Percentiles rank a stretch among this genome's conserved stretches.
Evolutionary conservation across 768 basidiomycete genomes (phyloP).

Genomic region (Hortiboletus flavorubellus): DNA sequence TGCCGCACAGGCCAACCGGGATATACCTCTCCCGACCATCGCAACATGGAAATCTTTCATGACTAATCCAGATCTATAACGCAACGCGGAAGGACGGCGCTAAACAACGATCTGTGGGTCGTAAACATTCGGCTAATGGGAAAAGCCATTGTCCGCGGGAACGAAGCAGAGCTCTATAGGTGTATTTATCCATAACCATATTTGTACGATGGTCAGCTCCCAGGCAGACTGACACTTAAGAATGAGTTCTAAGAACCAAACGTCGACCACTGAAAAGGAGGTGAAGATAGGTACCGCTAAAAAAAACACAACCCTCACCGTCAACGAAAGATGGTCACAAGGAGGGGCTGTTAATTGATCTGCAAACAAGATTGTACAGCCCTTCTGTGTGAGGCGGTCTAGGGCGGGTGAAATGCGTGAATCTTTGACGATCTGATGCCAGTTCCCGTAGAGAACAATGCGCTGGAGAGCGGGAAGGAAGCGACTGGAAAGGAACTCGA

Average conservation of each 20-base stretch:
- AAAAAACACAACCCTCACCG: slow-evolving; percentile 1
- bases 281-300: neutral
- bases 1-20: slow-evolving; percentile 48
- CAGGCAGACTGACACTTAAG: neutral
- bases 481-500: slow-evolving; percentile 39
- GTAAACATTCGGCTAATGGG: neutral
- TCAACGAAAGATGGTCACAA: slow-evolving; percentile 20
- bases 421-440: slow-evolving; percentile 40
- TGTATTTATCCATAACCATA: neutral
- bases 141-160: neutral
- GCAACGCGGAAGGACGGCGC: neutral
- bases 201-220: neutral
- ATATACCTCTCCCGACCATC: slow-evolving; percentile 55
- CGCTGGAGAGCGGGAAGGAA: slow-evolving; percentile 45
- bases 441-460: slow-evolving; percentile 52
- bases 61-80: neutral
- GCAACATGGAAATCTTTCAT: slow-evolving; percentile 46
- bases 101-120: neutral
- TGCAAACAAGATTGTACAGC: slow-evolving; percentile 28
- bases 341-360: slow-evolving; percentile 6
- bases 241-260: neutral
- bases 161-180: neutral
- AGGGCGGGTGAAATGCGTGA: slow-evolving; percentile 35
- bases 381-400: slow-evolving; percentile 32
- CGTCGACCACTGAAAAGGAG: neutral